These are phyloP conservation scores for Astrothelium macrocarpum DNA, from an alignment of 495 filamentous ascomycete species.

Conservation along the genomic window DNA sequence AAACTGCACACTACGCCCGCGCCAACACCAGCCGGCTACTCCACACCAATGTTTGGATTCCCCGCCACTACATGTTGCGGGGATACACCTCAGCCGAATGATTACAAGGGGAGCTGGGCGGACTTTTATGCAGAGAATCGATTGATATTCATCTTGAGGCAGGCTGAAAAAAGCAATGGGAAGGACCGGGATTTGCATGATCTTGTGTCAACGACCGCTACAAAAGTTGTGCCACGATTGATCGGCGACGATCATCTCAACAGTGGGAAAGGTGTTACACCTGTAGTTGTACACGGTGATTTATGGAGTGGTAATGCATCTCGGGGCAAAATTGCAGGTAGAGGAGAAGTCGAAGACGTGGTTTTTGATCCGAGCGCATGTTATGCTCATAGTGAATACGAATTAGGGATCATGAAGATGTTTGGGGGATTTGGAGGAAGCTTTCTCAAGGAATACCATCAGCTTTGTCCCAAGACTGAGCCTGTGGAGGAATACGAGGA, in stretches of 20 bases:
- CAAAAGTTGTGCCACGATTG: conserved; percentile 58
- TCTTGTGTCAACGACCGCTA: conserved; percentile 53
- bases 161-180: conserved; percentile 52
- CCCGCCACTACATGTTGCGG: conserved; percentile 79
- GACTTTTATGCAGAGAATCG: conserved; percentile 74
- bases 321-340: conserved; percentile 50
- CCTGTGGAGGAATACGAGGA: conserved; percentile 79
- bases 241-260: conserved; percentile 58
- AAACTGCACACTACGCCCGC: conserved; percentile 70
- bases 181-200: conserved; percentile 48
- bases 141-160: conserved; percentile 51
- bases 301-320: conserved; percentile 82
- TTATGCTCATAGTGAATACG: conserved; percentile 84
- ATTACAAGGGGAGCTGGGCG: conserved; percentile 58
- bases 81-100: conserved; percentile 69
- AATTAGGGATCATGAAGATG: conserved; percentile 90
- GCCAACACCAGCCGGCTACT: conserved; percentile 50
- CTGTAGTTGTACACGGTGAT: conserved; percentile 83
- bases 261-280: conserved; percentile 46
- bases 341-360: conserved; percentile 58
- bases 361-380: conserved; percentile 72
- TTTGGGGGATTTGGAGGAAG: conserved; percentile 74
- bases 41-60: conserved; percentile 64
- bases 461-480: conserved; percentile 64
- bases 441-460: conserved; percentile 71